Evolutionary conservation across 805 yeast genomes (phyloP), one percentile per base, ranked within the genome.

Genomic region (Hanseniaspora clermontiae): DNA sequence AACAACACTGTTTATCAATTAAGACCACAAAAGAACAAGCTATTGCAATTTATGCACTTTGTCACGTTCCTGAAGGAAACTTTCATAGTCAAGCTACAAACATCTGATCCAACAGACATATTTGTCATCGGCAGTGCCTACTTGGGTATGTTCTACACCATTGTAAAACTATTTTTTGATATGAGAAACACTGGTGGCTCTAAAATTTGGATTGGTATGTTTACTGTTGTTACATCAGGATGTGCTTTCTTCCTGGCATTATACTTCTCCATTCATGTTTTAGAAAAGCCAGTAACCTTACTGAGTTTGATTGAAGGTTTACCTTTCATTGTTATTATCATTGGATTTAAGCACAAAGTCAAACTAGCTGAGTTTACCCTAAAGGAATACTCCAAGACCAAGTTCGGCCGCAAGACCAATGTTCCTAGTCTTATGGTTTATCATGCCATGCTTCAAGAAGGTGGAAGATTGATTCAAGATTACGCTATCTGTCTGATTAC

Each of bases 341-440:
- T 91, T 65, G 98, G 97, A 1, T 91, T 91, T 70, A 89, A 87
- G 66, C 85, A 87, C 67, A 88, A 90, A 64, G 78, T 87, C 19
- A 74, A 80, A 12, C 76, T 89, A 60, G 84, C 96, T 0, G 71
- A 77, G 20, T 77, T 79, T 48, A 82, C 83, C 27, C 64, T 79
- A 62, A 68, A 70, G 42, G 65, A 68, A 51, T 65, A 64, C 64
- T 60, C 66, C 64, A 62, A 62, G 57, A 61, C 67, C 50, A 71
- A 69, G 29, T 61, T 71, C 19, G 66, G 74, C 38, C 65, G 63
- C 39, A 66, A 63, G 48, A 40, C 47, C 19, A 45, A 54, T 12
- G 61, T 60, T 38, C 63, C 66, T 20, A 64, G 65, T 14, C 53
- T 58, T 17, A 64, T 71, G 34, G 65, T 74, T 14, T 68, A 63